Base-by-base conservation (phyloP, 2,329 filamentous ascomycete species). In the Furcasterigmium sp. region DNA sequence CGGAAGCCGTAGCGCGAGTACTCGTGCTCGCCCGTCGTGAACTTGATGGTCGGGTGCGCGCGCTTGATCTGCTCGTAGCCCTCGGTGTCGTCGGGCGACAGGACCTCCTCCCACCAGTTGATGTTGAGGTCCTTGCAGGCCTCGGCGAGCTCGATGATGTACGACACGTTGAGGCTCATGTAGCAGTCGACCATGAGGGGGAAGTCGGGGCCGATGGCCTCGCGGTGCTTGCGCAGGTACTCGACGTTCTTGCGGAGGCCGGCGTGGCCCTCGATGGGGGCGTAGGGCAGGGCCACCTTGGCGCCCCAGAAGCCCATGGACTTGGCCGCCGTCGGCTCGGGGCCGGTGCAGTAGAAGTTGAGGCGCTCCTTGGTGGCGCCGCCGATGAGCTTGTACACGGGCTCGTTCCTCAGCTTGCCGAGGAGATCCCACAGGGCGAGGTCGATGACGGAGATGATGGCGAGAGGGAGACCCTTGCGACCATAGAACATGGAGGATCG, bases 81-180 rank as follows among this genome's bases (percentile, higher is more conserved):
- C 56, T 95, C 91, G 38, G 86, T 88, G 69, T 96, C 91, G 64
- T 96, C 91, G 10, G 91, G 91, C 23, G 84, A 86, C 49, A 96
- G 71, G 51, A 89, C 94, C 71, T 96, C 91, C 70, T 96, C 91
- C 89, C 89, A 95, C 91, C 91, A 96, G 71, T 95, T 90, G 62
- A 96, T 91, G 64, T 91, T 78, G 52, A 95, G 77, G 53, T 90
- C 82, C 54, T 87, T 79, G 60, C 85, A 89, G 41, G 84, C 85
- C 67, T 91, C 87, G 47, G 87, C 91, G 19, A 96, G 75, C 65
- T 95, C 85, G 53, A 96, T 95, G 4, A 88, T 95, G 69, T 96
- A 96, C 1, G 87, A 72, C 20, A 96, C 91, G 56, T 91, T 95
- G 57, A 96, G 72, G 53, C 86, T 91, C 91, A 96, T 96, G 69